Evolutionary conservation across 495 filamentous ascomycete genomes (phyloP).

Genomic region (Collariella sp.): DNA sequence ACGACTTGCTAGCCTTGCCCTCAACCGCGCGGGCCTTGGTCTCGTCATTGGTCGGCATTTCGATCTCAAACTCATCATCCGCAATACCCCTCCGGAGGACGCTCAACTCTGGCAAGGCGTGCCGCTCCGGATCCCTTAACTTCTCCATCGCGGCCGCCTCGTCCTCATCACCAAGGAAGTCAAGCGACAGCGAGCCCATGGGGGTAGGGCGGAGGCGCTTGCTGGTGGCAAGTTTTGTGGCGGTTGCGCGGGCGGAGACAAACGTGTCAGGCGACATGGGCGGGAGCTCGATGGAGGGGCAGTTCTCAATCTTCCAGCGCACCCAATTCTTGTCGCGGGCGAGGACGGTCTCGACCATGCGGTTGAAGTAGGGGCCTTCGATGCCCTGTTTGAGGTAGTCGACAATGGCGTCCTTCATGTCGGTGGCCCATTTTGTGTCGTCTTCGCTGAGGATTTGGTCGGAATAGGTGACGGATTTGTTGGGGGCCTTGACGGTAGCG

Average conservation of each 20-base stretch:
- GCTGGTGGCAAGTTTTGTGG: constrained; percentile 53
- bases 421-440: constrained; percentile 72
- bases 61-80: constrained; percentile 70
- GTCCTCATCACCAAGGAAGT: constrained; percentile 62
- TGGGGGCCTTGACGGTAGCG: constrained; percentile 52
- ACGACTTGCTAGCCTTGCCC: constrained; percentile 74
- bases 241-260: constrained; percentile 53
- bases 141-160: constrained; percentile 38
- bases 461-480: constrained; percentile 79
- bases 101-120: constrained; percentile 37
- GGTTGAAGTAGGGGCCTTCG: constrained; percentile 87
- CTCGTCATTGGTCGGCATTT: constrained; percentile 63
- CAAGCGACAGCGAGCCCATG: constrained; percentile 62
- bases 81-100: constrained; percentile 52
- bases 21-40: constrained; percentile 58
- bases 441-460: constrained; percentile 68
- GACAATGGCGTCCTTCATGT: constrained; percentile 64
- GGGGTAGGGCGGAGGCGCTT: constrained; percentile 58
- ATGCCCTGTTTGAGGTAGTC: constrained; percentile 62
- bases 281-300: constrained; percentile 71
- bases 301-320: constrained; percentile 91
- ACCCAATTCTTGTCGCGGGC: constrained; percentile 97
- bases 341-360: constrained; percentile 91
- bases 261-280: constrained; percentile 58
- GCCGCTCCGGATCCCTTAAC: constrained; percentile 39